Conservation (phyloP, 179 eudicot species). For the Spergularia azorica region DNA sequence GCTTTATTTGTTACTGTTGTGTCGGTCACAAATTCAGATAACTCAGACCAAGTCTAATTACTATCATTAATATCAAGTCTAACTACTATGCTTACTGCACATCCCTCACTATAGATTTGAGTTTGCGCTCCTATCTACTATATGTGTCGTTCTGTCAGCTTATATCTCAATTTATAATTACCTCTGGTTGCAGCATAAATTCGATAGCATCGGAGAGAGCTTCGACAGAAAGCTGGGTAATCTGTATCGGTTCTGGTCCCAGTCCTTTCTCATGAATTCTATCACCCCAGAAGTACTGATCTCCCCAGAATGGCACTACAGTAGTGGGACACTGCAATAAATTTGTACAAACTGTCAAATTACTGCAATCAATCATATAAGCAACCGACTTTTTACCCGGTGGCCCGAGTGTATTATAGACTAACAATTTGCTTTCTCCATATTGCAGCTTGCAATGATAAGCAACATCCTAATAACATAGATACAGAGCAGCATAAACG, state of each 20-base stretch:
- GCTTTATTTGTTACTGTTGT: too few species aligned
- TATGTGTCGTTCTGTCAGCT: neutral
- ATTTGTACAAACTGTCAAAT: conserved; percentile 7
- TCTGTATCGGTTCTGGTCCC: conserved; percentile 88
- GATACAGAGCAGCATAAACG: neutral
- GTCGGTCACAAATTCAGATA: too few species aligned
- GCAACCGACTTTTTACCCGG: neutral
- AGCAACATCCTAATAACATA: neutral
- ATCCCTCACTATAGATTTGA: too few species aligned
- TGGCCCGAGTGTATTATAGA: neutral
- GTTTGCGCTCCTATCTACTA: neutral
- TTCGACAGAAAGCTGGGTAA: conserved; percentile 62
- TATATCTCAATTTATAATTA: conserved; percentile 19
- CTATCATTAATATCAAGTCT: too few species aligned
- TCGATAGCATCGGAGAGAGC: conserved; percentile 70
- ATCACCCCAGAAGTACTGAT: conserved; percentile 97
- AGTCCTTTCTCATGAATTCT: conserved; percentile 70
- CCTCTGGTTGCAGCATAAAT: conserved; percentile 91
- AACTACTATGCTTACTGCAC: too few species aligned
- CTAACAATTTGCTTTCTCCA: neutral
- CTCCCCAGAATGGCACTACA: conserved; percentile 90
- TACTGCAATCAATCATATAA: conserved; percentile 20
- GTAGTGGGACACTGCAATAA: conserved; percentile 88
- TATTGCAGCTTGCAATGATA: too few species aligned
- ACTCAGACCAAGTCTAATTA: too few species aligned